These are phyloP conservation scores for Pyronema domesticum DNA, from an alignment of 495 filamentous ascomycete species.

Conservation along the genomic window DNA sequence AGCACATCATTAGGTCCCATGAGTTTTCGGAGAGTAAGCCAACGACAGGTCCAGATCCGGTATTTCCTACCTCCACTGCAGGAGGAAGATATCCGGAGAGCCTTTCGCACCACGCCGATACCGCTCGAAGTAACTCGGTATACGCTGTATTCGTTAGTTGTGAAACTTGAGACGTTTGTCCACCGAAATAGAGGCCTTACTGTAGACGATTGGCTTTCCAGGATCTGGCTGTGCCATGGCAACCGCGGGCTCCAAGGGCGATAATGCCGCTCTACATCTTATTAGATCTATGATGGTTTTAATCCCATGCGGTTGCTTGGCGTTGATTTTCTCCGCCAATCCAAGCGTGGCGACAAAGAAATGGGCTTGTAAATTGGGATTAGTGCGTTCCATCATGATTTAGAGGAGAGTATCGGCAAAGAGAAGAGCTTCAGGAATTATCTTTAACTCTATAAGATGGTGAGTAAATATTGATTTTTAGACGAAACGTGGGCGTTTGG, in stretches of 20 bases:
- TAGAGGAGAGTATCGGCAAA: not conserved
- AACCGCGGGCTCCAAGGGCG: conserved; percentile 28
- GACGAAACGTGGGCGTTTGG: too few relatives aligned
- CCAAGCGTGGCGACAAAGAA: conserved; percentile 14
- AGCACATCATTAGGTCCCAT: conserved; percentile 33
- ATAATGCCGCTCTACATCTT: conserved; percentile 26
- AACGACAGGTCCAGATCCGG: conserved; percentile 12
- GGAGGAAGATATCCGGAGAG: not conserved
- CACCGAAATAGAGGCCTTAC: conserved; percentile 1
- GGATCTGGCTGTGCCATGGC: conserved; percentile 24
- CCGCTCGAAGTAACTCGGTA: not conserved
- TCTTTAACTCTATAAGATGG: too few relatives aligned
- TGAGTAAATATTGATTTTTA: too few relatives aligned
- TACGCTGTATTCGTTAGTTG: conserved; percentile 7
- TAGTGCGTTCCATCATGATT: not conserved
- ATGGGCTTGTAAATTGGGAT: not conserved
- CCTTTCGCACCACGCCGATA: not conserved
- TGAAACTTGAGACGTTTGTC: not conserved
- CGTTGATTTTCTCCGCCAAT: conserved; percentile 19
- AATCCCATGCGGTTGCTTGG: conserved; percentile 17
- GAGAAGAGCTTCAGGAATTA: too few relatives aligned
- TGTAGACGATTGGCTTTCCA: conserved; percentile 11
- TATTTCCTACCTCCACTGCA: not conserved
- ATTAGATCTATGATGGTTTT: conserved; percentile 32
- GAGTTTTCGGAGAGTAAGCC: conserved; percentile 35